phyloP scores from a whole-genome alignment of 306 rosid species.

The Hippophae rhamnoides region DNA sequence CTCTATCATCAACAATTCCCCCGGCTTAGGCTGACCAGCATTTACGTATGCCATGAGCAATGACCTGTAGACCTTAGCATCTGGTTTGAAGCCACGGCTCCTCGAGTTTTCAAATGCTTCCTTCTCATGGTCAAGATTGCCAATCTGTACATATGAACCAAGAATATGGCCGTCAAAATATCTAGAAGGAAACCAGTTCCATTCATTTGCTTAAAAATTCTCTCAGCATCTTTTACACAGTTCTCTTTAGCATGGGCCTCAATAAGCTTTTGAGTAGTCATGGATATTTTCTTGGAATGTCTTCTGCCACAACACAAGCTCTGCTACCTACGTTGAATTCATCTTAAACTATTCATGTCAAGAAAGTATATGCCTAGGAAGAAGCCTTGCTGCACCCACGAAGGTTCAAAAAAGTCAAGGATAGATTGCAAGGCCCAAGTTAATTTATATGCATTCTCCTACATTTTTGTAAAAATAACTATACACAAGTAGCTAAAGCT shows the following conservation, averaged over 20 bases:
- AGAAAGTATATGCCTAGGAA: slow-evolving; percentile 9
- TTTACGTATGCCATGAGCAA: slow-evolving; percentile 67
- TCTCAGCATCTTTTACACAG: slow-evolving; percentile 58
- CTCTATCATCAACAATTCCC: slow-evolving; percentile 38
- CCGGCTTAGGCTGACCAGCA: slow-evolving; percentile 44
- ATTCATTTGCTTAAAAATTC: slow-evolving; percentile 57
- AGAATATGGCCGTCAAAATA: slow-evolving; percentile 33
- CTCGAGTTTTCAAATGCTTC: slow-evolving; percentile 52
- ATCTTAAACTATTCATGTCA: slow-evolving; percentile 14
- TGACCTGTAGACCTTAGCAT: slow-evolving; percentile 41
- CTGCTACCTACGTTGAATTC: slow-evolving; percentile 56
- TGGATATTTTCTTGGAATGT: slow-evolving; percentile 57
- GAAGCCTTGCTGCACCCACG: neutral
- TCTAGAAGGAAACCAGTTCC: slow-evolving; percentile 51
- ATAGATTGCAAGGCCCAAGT: neutral
- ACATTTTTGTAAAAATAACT: neutral
- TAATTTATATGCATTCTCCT: slow-evolving; percentile 12
- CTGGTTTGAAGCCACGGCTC: slow-evolving; percentile 61
- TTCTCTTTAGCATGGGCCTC: slow-evolving; percentile 55
- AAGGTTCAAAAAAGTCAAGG: no score
- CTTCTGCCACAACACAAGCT: slow-evolving; percentile 53
- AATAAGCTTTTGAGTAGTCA: slow-evolving; percentile 69
- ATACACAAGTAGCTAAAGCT: neutral
- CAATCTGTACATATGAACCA: slow-evolving; percentile 73
- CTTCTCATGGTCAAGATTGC: slow-evolving; percentile 50